A percentile compares a stretch with the other conserved stretches of the same genome.
These are phyloP conservation scores for Cenchrus purpureus DNA, from an alignment of 176 grass and related monocot species.

Conservation along the genomic window DNA sequence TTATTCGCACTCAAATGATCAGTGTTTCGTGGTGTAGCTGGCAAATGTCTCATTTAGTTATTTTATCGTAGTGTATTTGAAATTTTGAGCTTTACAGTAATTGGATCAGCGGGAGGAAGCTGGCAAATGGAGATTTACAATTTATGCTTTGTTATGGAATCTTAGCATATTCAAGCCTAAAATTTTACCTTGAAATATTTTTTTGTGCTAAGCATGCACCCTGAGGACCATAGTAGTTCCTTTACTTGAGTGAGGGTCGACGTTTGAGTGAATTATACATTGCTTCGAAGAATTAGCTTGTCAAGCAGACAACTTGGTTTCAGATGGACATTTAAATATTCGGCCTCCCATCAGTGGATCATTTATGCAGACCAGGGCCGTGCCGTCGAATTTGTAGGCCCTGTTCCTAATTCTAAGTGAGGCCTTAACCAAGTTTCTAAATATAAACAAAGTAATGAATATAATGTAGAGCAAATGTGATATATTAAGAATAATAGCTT, in stretches of 20 bases:
- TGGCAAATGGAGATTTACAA: not conserved
- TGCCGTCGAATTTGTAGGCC: no score
- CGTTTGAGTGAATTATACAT: not conserved
- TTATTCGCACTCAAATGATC: not conserved
- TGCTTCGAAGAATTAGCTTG: not conserved
- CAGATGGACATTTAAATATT: not conserved
- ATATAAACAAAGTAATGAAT: no score
- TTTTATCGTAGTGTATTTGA: not conserved
- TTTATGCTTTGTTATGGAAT: slow-evolving; percentile 12
- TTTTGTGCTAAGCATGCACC: not conserved
- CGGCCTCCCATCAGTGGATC: not conserved
- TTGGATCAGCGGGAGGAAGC: not conserved
- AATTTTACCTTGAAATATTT: not conserved
- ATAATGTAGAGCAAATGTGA: no score
- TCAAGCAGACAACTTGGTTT: not conserved
- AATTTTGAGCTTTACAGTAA: not conserved
- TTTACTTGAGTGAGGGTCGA: not conserved
- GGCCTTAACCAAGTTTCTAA: no score
- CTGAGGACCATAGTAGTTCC: not conserved
- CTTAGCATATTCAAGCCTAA: not conserved
- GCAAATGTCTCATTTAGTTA: not conserved
- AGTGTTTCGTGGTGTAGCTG: not conserved
- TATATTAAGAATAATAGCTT: no score
- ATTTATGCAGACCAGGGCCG: slow-evolving; percentile 38
- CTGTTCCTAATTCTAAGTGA: no score